Evolutionary conservation across 768 basidiomycete species (phyloP), one percentile per base, ranked within the genome.

Genomic region (Pisolithus albus): DNA sequence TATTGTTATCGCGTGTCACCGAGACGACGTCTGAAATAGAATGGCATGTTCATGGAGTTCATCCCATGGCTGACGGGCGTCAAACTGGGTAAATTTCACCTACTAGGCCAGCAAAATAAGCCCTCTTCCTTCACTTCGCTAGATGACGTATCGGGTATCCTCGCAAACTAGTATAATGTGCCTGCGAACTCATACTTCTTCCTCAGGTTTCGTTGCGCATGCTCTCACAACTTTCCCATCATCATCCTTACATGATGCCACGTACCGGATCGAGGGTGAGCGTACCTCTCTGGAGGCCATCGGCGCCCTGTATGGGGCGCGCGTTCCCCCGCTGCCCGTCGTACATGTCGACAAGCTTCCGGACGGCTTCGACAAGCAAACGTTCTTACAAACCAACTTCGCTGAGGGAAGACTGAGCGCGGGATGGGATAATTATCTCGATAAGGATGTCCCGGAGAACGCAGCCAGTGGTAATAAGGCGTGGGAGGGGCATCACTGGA

Each of bases 221-320:
- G 46, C 61, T 46, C 61, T 72, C 49, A 71, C 70, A 9, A 59
- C 64, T 1, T 50, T 70, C 2, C 62, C 69, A 0, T 36, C 54
- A 0, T 48, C 55, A 13, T 53, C 59, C 23, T 61, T 70, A 11
- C 60, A 63, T 11, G 52, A 73, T 47, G 57, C 50, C 2, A 63
- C 64, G 5, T 68, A 72, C 59, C 70, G 70, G 18, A 61, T 72
- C 32, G 55, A 73, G 51, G 72, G 71, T n/a, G 64, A 71, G 24
- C 65, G 68, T 3, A 55, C 34, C 5, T 59, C 61, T 9, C 57
- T 69, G 6, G 47, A 56, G 18, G 57, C 63, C 0, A 51, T 68
- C 18, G 70, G 60, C 10, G 50, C 59, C 42, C 52, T 70, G 23
- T 68, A 67, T 46, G 65, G 57, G 39, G 58, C 57, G 7, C 45